phyloP scores from a whole-genome alignment of 768 basidiomycete species.

The Lactarius hengduanensis region DNA sequence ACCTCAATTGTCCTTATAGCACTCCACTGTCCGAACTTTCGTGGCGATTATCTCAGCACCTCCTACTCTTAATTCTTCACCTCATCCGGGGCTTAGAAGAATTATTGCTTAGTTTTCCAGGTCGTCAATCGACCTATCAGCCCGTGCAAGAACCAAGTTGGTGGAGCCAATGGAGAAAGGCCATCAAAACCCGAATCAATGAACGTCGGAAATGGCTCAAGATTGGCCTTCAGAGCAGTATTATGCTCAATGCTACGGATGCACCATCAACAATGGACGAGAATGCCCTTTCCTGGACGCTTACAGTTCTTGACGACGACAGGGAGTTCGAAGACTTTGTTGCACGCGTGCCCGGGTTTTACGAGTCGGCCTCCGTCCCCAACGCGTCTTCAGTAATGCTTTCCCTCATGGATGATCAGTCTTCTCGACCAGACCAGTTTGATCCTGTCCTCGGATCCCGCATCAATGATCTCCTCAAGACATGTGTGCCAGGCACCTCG shows the following conservation, averaged over 20 bases:
- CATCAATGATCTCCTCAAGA: slow-evolving; percentile 12
- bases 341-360: slow-evolving; percentile 12
- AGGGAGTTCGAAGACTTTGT: slow-evolving; percentile 14
- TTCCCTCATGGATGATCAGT: background rate
- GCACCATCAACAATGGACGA: background rate
- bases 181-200: background rate
- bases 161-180: slow-evolving; percentile 4
- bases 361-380: background rate
- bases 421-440: background rate
- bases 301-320: slow-evolving; percentile 9
- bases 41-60: background rate
- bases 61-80: background rate
- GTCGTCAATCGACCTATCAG: background rate
- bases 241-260: background rate
- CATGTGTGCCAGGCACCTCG: background rate
- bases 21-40: slow-evolving; percentile 7
- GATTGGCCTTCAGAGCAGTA: background rate
- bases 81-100: background rate
- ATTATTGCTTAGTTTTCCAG: background rate
- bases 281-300: slow-evolving; percentile 10
- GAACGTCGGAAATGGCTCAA: slow-evolving; percentile 8
- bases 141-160: background rate
- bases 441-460: slow-evolving; percentile 14
- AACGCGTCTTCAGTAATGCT: slow-evolving; percentile 4
- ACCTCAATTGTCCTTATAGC: slow-evolving; percentile 8